phyloP scores from a whole-genome alignment of 1,139 yeast genomes.

The Sugiyamaella neomexicana region DNA sequence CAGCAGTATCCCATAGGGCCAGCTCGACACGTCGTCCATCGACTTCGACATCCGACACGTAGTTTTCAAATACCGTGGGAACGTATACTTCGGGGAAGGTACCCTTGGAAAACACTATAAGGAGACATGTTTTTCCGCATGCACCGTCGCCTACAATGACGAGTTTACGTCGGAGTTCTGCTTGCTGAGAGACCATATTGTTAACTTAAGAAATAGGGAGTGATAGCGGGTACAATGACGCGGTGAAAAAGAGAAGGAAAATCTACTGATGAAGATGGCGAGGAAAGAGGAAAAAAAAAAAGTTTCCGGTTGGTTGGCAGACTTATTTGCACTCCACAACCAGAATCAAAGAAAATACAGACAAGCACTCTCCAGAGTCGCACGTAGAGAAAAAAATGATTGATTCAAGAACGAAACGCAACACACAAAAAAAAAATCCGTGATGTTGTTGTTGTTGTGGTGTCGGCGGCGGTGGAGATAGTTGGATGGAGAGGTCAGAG shows the following conservation, averaged over 20 bases:
- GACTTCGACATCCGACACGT: constrained; percentile 91
- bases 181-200: constrained; percentile 40
- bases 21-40: constrained; percentile 90
- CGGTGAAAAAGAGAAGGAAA: neutral
- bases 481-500: neutral
- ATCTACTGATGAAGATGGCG: neutral
- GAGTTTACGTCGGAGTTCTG: constrained; percentile 58
- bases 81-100: constrained; percentile 95
- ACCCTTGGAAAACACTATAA: constrained; percentile 72
- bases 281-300: neutral
- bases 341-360: neutral
- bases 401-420: neutral
- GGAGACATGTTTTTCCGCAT: constrained; percentile 78
- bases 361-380: neutral
- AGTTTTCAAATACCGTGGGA: constrained; percentile 93
- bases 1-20: constrained; percentile 98
- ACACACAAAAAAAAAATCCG: neutral
- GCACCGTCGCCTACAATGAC: constrained; percentile 97
- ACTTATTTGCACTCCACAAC: no score
- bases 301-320: neutral
- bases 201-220: neutral
- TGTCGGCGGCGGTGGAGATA: neutral
- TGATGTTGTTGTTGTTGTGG: neutral
- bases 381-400: neutral
- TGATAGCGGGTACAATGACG: neutral